Evolutionary conservation across 2,329 filamentous ascomycete genomes (phyloP), one percentile per base, ranked within the genome.

Genomic region (Fusarium dlaminii): DNA sequence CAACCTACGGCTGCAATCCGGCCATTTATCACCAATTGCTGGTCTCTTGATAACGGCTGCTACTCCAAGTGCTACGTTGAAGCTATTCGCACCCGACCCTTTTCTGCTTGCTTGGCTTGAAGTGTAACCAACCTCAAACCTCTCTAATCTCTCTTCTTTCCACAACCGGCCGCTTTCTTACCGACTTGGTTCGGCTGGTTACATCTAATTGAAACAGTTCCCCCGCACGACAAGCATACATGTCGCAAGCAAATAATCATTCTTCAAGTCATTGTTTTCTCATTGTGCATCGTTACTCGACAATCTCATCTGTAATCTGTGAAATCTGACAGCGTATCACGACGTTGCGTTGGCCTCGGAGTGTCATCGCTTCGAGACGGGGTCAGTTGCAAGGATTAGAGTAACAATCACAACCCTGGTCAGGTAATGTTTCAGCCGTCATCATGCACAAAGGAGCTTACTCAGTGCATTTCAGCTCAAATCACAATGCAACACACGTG

Each of bases 1-100:
- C 68, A 70, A 42, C 52, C 66, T 63, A 57, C 67, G 67, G 67
- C 66, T 58, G 13, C 67, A 70, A 70, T 70, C 66, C 67, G 67
- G 67, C 46, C 66, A 70, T 70, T 69, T 70, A 70, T 70, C 59
- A 57, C 67, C 66, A 70, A 70, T 70, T 49, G 36, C 27, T 49
- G 34, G 43, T 17, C 8, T 24, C 14, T 18, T 32, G 66, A 70
- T 70, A 65, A 65, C 67, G 66, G 58, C 39, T 70, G 66, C 36
- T 48, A 58, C 56, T 43, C 18, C 55, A 36, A 49, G 45, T 68
- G 63, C 63, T 68, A 69, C 66, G 66, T 69, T 69, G 49, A 70
- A 70, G 67, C 45, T 70, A 70, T 70, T 70, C 67, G 40, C 66
- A 52, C 46, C 45, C n/a, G 27, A 37, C 30, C 34, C 22, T 51